A percentile compares a stretch with the other conserved stretches of the same genome.
These are phyloP conservation scores for Trypanosoma melophagium DNA, from an alignment of 208 protist genomes.

Conservation along the genomic window DNA sequence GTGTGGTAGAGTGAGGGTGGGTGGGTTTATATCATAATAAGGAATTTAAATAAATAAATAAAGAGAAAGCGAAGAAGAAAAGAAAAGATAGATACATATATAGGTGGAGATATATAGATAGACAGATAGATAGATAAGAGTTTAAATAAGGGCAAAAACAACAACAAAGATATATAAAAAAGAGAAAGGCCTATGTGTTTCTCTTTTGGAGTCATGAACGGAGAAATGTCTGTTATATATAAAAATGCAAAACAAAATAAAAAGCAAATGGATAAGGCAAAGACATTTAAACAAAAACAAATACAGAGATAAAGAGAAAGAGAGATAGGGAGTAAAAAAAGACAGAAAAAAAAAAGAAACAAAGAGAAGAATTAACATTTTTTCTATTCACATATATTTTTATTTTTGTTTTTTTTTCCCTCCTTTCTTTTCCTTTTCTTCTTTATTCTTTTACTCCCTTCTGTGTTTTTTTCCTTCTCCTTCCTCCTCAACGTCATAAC, in stretches of 20 bases:
- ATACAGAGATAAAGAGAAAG: slow-evolving; percentile 14
- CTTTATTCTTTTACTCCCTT: not conserved
- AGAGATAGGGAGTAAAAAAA: slow-evolving; percentile 8
- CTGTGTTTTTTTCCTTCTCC: not conserved
- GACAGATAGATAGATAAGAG: too few relatives aligned
- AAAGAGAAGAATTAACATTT: slow-evolving; percentile 14
- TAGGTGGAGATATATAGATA: too few relatives aligned
- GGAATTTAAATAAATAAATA: too few relatives aligned
- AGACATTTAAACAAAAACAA: slow-evolving; percentile 8
- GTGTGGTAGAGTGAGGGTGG: too few relatives aligned
- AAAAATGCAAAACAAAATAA: slow-evolving; percentile 10
- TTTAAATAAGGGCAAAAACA: too few relatives aligned
- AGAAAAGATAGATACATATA: too few relatives aligned
- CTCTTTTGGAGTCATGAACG: too few relatives aligned
- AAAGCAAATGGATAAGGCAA: slow-evolving; percentile 17
- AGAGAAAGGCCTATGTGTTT: too few relatives aligned
- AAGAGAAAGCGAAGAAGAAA: too few relatives aligned
- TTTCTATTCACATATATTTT: slow-evolving; percentile 17
- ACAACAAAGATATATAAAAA: too few relatives aligned
- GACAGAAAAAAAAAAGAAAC: slow-evolving; percentile 22
- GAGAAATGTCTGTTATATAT: slow-evolving; percentile 2
- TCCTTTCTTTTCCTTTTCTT: not conserved
- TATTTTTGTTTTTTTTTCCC: not conserved
- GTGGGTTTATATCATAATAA: too few relatives aligned
- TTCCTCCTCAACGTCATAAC: slow-evolving; percentile 5